phyloP scores from a whole-genome alignment of 139 green algal species.

The Coelastrella sp. region DNA sequence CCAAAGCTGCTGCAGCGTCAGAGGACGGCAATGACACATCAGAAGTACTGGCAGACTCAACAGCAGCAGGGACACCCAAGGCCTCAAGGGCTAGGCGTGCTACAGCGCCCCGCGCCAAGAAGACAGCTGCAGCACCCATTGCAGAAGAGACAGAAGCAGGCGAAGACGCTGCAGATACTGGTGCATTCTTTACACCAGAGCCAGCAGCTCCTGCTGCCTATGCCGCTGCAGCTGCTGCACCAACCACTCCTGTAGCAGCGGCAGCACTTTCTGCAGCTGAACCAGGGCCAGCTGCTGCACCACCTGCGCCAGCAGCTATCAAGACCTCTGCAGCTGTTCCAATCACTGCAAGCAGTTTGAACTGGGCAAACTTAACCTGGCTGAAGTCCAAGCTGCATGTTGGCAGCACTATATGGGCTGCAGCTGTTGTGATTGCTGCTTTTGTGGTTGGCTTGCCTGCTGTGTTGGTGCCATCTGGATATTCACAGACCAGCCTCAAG shows the following conservation, averaged over 20 bases:
- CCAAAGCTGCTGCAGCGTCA: not conserved
- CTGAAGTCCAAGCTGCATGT: not conserved
- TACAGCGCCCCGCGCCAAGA: not conserved
- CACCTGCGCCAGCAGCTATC: not conserved
- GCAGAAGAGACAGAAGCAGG: not conserved
- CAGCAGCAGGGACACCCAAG: not conserved
- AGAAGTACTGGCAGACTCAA: not conserved
- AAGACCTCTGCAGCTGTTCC: not conserved
- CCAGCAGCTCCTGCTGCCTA: not conserved
- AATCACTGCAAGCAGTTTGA: not conserved
- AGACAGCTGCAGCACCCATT: not conserved
- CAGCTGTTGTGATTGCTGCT: not conserved
- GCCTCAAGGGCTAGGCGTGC: not conserved
- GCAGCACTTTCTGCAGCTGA: not conserved
- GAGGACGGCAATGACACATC: not conserved
- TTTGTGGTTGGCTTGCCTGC: constrained; percentile 16
- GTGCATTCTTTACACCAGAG: not conserved
- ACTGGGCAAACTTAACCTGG: not conserved
- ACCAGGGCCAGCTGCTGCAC: not conserved
- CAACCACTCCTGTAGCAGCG: not conserved
- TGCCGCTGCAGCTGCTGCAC: not conserved
- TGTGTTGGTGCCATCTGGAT: constrained; percentile 25
- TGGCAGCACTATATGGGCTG: not conserved
- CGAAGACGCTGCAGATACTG: not conserved
- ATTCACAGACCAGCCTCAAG: not conserved